phyloP scores from a whole-genome alignment of 768 basidiomycete genomes.

The Ramaria sp. region DNA sequence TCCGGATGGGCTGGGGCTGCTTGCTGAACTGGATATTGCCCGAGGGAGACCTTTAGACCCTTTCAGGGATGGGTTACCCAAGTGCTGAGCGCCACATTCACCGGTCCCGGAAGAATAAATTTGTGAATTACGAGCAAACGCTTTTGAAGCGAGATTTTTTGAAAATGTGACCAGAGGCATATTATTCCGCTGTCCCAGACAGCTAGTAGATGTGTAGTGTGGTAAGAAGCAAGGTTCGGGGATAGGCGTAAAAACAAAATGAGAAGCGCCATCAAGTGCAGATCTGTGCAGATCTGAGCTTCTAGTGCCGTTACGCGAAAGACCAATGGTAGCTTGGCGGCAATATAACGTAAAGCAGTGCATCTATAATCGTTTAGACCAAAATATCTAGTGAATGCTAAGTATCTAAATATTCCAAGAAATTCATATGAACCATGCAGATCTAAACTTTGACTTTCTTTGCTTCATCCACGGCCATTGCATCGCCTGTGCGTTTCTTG shows the following conservation, averaged over 20 bases:
- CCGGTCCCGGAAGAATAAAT: neutral
- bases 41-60: neutral
- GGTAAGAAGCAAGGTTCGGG: conserved; percentile 3
- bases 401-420: neutral
- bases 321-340: neutral
- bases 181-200: conserved; percentile 4
- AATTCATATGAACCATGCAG: neutral
- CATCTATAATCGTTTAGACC: no score
- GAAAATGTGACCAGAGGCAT: conserved; percentile 8
- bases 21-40: neutral
- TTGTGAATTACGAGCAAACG: neutral
- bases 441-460: conserved; percentile 5
- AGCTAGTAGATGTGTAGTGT: neutral
- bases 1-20: neutral
- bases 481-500: conserved; percentile 7
- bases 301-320: neutral
- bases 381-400: no score
- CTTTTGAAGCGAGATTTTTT: conserved; percentile 2
- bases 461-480: neutral
- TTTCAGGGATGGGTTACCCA: neutral
- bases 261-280: neutral
- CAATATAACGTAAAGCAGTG: neutral
- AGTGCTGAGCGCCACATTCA: neutral
- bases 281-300: neutral
- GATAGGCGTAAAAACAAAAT: neutral